These are phyloP conservation scores for Phytophthora aleatoria DNA, from an alignment of 352 stramenopile genomes.

Conservation along the genomic window DNA sequence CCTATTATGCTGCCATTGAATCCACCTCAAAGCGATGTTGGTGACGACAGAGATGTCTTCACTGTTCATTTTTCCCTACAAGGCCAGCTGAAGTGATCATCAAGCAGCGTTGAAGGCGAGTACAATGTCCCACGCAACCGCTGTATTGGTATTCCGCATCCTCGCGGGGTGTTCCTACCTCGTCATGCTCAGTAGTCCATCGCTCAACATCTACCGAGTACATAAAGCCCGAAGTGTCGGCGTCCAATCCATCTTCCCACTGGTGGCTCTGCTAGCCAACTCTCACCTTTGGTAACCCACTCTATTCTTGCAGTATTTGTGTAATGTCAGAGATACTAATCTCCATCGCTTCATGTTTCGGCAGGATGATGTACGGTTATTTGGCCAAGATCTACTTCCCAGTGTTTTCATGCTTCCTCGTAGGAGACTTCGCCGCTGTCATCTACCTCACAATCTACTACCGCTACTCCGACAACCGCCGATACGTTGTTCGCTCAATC, in stretches of 20 bases:
- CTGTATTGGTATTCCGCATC: slow-evolving; percentile 33
- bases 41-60: background rate
- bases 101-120: background rate
- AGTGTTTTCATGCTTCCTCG: slow-evolving; percentile 19
- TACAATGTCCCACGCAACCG: slow-evolving; percentile 27
- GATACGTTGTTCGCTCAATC: slow-evolving; percentile 15
- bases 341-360: background rate
- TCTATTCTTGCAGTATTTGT: slow-evolving; percentile 1
- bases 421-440: slow-evolving; percentile 19
- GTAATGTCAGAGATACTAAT: background rate
- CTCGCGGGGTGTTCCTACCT: slow-evolving; percentile 31
- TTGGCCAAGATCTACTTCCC: slow-evolving; percentile 45
- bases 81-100: background rate
- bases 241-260: slow-evolving; percentile 39
- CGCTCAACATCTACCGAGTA: slow-evolving; percentile 37
- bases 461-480: slow-evolving; percentile 35
- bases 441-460: slow-evolving; percentile 39
- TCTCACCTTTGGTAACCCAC: slow-evolving; percentile 38
- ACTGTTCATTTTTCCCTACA: slow-evolving; percentile 8
- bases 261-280: slow-evolving; percentile 40
- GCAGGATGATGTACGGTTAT: slow-evolving; percentile 49
- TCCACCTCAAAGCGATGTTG: too few species aligned
- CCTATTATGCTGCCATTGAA: too few species aligned
- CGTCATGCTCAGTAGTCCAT: slow-evolving; percentile 38
- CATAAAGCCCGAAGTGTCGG: slow-evolving; percentile 32